phyloP scores from a whole-genome alignment of 1,284 basidiomycete genomes.

The Austroboletus sp. region DNA sequence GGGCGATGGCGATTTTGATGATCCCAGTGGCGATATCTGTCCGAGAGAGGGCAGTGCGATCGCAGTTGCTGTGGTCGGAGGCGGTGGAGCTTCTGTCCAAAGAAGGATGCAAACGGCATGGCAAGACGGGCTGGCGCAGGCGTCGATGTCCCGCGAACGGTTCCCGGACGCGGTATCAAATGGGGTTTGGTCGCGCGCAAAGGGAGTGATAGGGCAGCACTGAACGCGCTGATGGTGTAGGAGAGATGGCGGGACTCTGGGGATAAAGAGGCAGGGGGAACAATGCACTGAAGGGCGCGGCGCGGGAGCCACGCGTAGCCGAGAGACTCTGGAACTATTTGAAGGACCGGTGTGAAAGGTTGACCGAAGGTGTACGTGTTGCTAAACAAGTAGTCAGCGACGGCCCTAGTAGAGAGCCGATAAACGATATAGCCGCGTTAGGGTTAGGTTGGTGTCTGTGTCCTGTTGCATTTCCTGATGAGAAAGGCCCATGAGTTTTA shows the following conservation, averaged over 20 bases:
- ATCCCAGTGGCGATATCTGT: constrained; percentile 56
- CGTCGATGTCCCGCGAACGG: constrained; percentile 15
- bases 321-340: constrained; percentile 57
- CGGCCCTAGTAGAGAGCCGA: constrained; percentile 2
- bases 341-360: constrained; percentile 56
- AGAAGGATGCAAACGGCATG: constrained; percentile 63
- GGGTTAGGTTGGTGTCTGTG: too few species aligned
- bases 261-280: constrained; percentile 40
- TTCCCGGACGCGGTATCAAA: constrained; percentile 52
- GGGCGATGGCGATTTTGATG: constrained; percentile 52
- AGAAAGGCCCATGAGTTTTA: too few species aligned
- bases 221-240: constrained; percentile 45
- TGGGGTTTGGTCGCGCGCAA: constrained; percentile 56
- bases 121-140: constrained; percentile 41
- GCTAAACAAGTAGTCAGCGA: constrained; percentile 34
- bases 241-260: constrained; percentile 46
- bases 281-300: constrained; percentile 44
- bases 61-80: constrained; percentile 1
- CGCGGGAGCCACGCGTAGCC: constrained; percentile 42
- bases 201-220: constrained; percentile 59
- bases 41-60: constrained; percentile 39
- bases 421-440: constrained; percentile 55
- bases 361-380: constrained; percentile 56
- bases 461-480: too few species aligned
- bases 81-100: constrained; percentile 43